Conservation (phyloP, 352 stramenopile species). For the Globisporangium abappressorium region DNA sequence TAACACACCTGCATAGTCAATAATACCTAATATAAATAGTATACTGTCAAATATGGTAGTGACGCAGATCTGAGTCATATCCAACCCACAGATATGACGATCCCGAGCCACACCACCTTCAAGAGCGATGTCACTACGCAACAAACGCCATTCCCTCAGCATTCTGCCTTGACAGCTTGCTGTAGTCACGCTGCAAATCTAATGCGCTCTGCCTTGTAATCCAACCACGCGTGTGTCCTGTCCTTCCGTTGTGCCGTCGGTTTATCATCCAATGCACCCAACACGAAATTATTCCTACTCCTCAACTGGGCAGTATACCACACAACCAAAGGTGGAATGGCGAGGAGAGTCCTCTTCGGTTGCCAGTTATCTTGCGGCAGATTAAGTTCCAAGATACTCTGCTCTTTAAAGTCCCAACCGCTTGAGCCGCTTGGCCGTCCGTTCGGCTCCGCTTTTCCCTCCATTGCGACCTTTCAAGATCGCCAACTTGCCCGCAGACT, state of each 20-base stretch:
- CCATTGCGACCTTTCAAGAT: not conserved
- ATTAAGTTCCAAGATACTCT: not conserved
- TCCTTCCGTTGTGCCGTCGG: no score
- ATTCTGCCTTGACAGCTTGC: no score
- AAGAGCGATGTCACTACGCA: not conserved
- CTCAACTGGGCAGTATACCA: not conserved
- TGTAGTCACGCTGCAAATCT: no score
- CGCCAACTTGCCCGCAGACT: not conserved
- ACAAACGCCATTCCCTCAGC: not conserved
- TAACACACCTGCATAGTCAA: no score
- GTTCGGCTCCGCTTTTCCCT: not conserved
- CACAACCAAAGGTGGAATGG: not conserved
- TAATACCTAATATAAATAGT: no score
- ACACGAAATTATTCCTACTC: no score
- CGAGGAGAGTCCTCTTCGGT: not conserved
- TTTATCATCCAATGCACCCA: no score
- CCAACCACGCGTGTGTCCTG: no score
- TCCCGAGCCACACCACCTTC: not conserved
- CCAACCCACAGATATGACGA: not conserved
- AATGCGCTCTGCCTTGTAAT: no score
- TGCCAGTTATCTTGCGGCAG: not conserved
- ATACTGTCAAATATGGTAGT: no score
- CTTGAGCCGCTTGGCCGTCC: not conserved
- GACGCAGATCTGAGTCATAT: not conserved
- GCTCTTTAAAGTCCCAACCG: not conserved